Evolutionary conservation across 208 protist species (phyloP).

Genomic region (Crithidia expoeki): DNA sequence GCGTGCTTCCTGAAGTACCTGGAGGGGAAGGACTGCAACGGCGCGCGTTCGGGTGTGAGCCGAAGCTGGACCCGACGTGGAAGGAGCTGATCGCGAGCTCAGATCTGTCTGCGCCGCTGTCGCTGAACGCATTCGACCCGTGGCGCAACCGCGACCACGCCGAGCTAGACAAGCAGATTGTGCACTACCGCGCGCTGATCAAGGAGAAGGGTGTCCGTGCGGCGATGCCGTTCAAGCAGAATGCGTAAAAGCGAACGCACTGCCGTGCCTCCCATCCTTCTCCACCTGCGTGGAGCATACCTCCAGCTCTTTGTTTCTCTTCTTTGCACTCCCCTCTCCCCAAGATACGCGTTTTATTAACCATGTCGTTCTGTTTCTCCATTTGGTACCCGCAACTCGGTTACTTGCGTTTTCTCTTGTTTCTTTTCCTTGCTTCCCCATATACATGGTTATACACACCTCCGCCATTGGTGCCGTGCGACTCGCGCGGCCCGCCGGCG

Average conservation of each 20-base stretch:
- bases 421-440: too few relatives aligned
- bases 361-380: too few relatives aligned
- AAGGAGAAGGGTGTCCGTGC: slow-evolving; percentile 33
- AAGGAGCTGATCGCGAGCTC: slow-evolving; percentile 27
- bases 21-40: slow-evolving; percentile 38
- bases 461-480: too few relatives aligned
- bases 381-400: too few relatives aligned
- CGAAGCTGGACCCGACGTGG: slow-evolving; percentile 32
- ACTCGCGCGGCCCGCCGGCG: too few relatives aligned
- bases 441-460: too few relatives aligned
- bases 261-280: too few relatives aligned
- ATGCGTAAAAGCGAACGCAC: not conserved
- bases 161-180: slow-evolving; percentile 29
- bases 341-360: too few relatives aligned
- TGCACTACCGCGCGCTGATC: slow-evolving; percentile 42
- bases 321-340: too few relatives aligned
- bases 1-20: slow-evolving; percentile 42
- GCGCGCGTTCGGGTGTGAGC: slow-evolving; percentile 34
- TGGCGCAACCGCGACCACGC: slow-evolving; percentile 41
- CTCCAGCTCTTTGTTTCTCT: too few relatives aligned
- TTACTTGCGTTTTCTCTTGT: too few relatives aligned
- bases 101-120: slow-evolving; percentile 25
- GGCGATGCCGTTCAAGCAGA: slow-evolving; percentile 35
- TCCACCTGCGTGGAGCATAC: too few relatives aligned
- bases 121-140: slow-evolving; percentile 43